These are phyloP conservation scores for Thozetella sp. DNA, from an alignment of 495 filamentous ascomycete species.

Conservation along the genomic window DNA sequence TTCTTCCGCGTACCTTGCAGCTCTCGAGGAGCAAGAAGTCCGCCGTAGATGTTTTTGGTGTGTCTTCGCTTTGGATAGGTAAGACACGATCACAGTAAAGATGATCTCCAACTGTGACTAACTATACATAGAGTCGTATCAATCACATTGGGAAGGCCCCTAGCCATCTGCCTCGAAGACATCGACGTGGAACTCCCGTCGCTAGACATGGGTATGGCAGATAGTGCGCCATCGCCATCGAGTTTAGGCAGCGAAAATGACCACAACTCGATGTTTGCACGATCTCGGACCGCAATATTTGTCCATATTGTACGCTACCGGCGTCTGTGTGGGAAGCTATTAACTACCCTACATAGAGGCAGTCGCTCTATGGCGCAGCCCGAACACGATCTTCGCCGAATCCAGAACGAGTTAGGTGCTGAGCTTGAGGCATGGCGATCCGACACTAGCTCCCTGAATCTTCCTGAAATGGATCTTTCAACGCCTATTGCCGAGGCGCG, in stretches of 20 bases:
- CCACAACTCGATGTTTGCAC: neutral
- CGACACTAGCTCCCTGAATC: neutral
- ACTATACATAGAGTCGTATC: conserved; percentile 17
- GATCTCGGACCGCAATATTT: conserved; percentile 17
- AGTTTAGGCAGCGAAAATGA: neutral
- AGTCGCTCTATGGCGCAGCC: neutral
- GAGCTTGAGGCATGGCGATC: conserved; percentile 5
- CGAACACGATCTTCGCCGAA: neutral
- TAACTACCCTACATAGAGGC: conserved; percentile 11
- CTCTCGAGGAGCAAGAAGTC: conserved; percentile 10
- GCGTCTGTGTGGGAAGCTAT: conserved; percentile 10
- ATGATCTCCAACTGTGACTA: neutral
- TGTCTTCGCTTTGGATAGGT: conserved; percentile 24
- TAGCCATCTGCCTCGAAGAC: conserved; percentile 22
- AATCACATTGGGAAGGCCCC: conserved; percentile 24
- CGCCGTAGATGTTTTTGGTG: conserved; percentile 28
- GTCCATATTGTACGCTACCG: conserved; percentile 20
- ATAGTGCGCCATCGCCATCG: neutral
- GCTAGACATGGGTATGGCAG: conserved; percentile 5
- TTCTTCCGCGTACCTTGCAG: neutral
- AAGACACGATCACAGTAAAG: neutral
- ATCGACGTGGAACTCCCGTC: conserved; percentile 20
- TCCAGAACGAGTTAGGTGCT: neutral
- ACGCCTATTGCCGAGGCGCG: conserved; percentile 8
- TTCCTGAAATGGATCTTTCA: neutral